These are phyloP conservation scores for Combretum micranthum DNA, from an alignment of 345 rosid species.

Conservation along the genomic window DNA sequence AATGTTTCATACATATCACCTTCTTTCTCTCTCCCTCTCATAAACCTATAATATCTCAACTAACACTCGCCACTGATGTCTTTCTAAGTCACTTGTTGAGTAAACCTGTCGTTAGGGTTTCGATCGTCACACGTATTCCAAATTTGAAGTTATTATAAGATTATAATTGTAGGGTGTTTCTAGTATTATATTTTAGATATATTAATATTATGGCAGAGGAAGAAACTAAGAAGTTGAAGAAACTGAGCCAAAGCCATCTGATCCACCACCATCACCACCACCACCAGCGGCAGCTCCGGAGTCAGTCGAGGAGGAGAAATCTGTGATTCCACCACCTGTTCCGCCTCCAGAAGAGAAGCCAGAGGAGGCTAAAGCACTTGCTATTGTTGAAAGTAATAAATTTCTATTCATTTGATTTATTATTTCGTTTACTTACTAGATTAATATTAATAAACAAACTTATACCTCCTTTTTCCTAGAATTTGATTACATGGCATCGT, in stretches of 20 bases:
- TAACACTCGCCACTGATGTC: not conserved
- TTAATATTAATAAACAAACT: no score
- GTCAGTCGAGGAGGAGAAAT: slow-evolving; percentile 38
- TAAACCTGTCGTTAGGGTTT: no score
- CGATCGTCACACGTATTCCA: no score
- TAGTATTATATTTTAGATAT: no score
- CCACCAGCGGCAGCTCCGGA: slow-evolving; percentile 20
- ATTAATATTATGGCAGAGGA: slow-evolving; percentile 35
- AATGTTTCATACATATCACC: no score
- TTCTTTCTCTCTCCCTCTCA: not conserved
- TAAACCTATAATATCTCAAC: slow-evolving; percentile 19
- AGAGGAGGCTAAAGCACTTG: slow-evolving; percentile 27
- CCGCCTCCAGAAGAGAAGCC: slow-evolving; percentile 23
- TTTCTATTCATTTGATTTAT: not conserved
- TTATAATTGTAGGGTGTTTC: no score
- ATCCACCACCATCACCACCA: slow-evolving; percentile 14
- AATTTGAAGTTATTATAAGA: not conserved
- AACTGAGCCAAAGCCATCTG: slow-evolving; percentile 16
- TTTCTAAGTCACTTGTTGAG: no score
- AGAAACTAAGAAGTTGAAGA: slow-evolving; percentile 41
- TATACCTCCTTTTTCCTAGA: not conserved
- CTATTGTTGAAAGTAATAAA: slow-evolving; percentile 25
- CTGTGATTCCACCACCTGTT: slow-evolving; percentile 22
- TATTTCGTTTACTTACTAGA: no score
- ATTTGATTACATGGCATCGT: not conserved